These are phyloP conservation scores for Senecio squalidus DNA, from an alignment of 140 eudicot species.

Conservation along the genomic window DNA sequence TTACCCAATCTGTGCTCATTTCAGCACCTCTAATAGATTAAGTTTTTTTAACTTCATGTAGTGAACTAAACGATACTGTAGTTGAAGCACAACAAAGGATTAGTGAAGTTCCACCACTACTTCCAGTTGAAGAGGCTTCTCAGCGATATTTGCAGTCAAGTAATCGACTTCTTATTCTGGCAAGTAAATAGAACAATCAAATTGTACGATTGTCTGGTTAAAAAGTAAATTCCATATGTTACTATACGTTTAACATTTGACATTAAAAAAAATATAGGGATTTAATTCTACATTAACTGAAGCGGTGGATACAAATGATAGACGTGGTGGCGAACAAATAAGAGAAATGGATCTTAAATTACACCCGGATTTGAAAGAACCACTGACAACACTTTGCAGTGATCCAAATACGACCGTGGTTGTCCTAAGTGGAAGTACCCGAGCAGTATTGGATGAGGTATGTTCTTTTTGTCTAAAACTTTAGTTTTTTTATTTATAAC, in stretches of 20 bases:
- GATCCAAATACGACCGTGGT: constrained; percentile 87
- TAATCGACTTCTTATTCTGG: constrained; percentile 87
- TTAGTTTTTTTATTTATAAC: background rate
- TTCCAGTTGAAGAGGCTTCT: constrained; percentile 59
- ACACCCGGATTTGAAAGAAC: constrained; percentile 71
- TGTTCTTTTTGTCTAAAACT: background rate
- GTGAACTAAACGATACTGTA: constrained; percentile 82
- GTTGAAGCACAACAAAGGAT: constrained; percentile 89
- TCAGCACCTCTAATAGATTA: background rate
- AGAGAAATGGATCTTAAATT: constrained; percentile 86
- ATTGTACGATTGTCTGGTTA: background rate
- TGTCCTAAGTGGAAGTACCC: constrained; percentile 83
- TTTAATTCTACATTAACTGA: constrained; percentile 83
- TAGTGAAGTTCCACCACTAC: constrained; percentile 55
- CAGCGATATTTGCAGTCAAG: constrained; percentile 53
- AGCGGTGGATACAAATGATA: constrained; percentile 68
- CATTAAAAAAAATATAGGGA: constrained; percentile 34
- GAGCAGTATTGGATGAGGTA: constrained; percentile 77
- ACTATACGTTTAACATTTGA: background rate
- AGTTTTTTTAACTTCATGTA: constrained; percentile 27
- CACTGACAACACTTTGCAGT: constrained; percentile 50
- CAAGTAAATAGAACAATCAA: constrained; percentile 22
- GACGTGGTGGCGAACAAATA: constrained; percentile 91
- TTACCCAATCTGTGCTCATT: no score
- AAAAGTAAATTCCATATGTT: no score